Evolutionary conservation across 169 alveolate genomes (phyloP), one percentile per base, ranked within the genome.

Genomic region (Eimeria sp.): DNA sequence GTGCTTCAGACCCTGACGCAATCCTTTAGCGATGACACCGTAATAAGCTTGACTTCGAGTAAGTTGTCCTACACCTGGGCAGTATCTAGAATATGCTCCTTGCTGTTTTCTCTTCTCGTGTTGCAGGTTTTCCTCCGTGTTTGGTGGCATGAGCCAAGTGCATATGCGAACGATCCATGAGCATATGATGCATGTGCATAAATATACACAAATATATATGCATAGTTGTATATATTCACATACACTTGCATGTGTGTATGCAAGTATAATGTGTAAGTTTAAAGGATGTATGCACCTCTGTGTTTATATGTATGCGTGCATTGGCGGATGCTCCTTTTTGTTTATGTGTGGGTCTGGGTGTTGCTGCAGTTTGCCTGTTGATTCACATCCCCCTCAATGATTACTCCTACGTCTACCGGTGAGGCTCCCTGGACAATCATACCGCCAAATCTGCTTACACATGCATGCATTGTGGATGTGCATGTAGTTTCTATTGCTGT

Each of bases 11-110:
- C 95, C 20, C 61, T 91, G 22, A 91, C 95, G 49, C 91, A 91
- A 25, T 45, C 95, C 57, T 91, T 91, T 82, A 91, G 95, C 90
- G 95, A 91, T 57, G 95, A 91, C 82, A 91, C 95, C 18, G 95
- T 91, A 51, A 73, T 91, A 40, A 63, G 95, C 40, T 83, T 91
- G 40, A 80, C 89, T 0, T 80, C 89, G 27, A 80, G 89, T 80
- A n/a, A 45, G 89, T 14, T 11, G 6, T 25, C 40, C 40, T 34
- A 34, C 40, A 34, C 40, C 40, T 0, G 0, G 40, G 40, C 40
- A 34, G 40, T 34, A 34, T 34, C 40, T 34, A 34, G 40, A 34
- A 2, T 34, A 34, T 34, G 40, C 40, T 34, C 40, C 40, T 34
- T 34, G 40, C 40, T 2, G 40, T 34, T 34, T 34, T 34, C 40